Percentiles rank a stretch among this genome's conserved stretches.
These are phyloP conservation scores for Fusarium coffeatum DNA, from an alignment of 2,329 filamentous ascomycete species.

Conservation along the genomic window DNA sequence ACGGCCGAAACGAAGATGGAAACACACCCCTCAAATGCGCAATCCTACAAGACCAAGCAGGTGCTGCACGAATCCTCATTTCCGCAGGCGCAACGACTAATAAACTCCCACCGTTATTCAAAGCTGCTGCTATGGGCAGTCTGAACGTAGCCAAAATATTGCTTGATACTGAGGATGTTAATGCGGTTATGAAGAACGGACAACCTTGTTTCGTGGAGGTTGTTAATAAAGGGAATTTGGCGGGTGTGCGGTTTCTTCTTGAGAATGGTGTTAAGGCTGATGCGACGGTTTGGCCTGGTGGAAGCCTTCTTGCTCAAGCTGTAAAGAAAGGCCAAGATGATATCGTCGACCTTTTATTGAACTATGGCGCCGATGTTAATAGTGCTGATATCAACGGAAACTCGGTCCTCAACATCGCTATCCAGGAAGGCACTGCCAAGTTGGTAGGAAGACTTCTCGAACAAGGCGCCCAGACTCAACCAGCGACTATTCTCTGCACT, in stretches of 20 bases:
- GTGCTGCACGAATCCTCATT: not conserved
- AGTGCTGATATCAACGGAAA: not conserved
- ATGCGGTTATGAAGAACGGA: not conserved
- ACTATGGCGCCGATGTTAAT: not conserved
- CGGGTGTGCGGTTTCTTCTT: not conserved
- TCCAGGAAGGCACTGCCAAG: not conserved
- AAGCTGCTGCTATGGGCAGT: not conserved
- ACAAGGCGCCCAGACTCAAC: not conserved
- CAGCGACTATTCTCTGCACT: not conserved
- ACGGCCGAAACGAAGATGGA: conserved; percentile 13
- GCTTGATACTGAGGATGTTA: not conserved
- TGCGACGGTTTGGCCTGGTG: not conserved
- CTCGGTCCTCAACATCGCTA: not conserved
- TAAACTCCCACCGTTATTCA: not conserved
- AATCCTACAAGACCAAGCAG: not conserved
- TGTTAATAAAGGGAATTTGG: not conserved
- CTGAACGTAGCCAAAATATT: not conserved
- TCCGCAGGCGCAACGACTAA: not conserved
- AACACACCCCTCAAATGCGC: conserved; percentile 9
- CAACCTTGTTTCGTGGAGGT: not conserved
- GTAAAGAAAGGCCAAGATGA: not conserved
- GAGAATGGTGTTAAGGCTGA: not conserved
- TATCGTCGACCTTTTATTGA: not conserved
- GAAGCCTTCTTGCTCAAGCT: not conserved
- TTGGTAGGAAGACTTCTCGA: not conserved